Conservation (phyloP, 352 stramenopile species). For the Phytophthora vignae region DNA sequence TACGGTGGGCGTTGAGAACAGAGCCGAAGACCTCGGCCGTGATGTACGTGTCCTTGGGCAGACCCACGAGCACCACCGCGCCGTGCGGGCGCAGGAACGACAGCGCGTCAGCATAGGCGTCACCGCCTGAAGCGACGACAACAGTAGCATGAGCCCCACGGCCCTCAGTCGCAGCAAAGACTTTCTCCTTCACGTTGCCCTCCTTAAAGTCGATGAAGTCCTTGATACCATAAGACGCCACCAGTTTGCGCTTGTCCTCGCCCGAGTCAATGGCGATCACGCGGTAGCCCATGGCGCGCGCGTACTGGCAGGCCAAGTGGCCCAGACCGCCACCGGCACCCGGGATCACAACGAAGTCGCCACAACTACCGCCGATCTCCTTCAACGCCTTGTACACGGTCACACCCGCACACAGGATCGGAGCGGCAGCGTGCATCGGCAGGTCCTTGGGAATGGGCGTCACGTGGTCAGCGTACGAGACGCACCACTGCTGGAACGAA, state of each 20-base stretch:
- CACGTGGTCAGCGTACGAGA: slow-evolving; percentile 73
- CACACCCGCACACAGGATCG: slow-evolving; percentile 88
- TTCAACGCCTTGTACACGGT: slow-evolving; percentile 86
- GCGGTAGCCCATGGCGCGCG: slow-evolving; percentile 66
- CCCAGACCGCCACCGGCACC: slow-evolving; percentile 76
- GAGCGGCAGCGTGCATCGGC: slow-evolving; percentile 45
- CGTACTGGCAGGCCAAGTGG: slow-evolving; percentile 84
- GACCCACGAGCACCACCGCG: too few relatives aligned
- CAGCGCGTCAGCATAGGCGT: slow-evolving; percentile 57
- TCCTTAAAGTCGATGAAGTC: slow-evolving; percentile 79
- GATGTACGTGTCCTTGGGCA: too few relatives aligned
- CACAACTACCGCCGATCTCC: slow-evolving; percentile 50
- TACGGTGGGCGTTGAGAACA: too few relatives aligned
- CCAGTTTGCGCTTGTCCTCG: slow-evolving; percentile 66
- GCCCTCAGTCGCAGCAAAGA: slow-evolving; percentile 47
- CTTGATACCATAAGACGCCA: slow-evolving; percentile 66
- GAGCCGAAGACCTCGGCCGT: too few relatives aligned
- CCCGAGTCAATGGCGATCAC: slow-evolving; percentile 78
- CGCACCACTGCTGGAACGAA: slow-evolving; percentile 60
- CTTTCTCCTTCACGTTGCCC: slow-evolving; percentile 49
- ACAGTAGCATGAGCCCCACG: slow-evolving; percentile 71
- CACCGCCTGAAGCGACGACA: slow-evolving; percentile 71
- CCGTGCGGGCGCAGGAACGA: slow-evolving; percentile 64
- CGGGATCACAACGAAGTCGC: slow-evolving; percentile 61
- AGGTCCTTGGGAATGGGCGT: slow-evolving; percentile 68